These are phyloP conservation scores for Zychaea mexicana DNA, from an alignment of 371 early-diverging fungal species.

Conservation along the genomic window DNA sequence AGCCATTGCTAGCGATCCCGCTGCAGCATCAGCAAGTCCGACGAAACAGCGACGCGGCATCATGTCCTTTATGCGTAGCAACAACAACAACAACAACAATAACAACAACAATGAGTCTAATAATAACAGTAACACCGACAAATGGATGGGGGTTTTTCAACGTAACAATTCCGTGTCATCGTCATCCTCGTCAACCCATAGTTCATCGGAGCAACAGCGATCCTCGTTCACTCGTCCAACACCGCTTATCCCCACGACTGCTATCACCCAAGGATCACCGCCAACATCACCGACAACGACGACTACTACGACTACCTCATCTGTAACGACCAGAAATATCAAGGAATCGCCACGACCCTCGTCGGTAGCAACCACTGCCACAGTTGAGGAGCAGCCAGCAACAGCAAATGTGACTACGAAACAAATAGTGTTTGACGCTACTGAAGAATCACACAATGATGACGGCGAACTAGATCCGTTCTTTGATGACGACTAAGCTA, in stretches of 20 bases:
- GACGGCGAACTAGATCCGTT: background rate
- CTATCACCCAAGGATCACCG: background rate
- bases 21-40: slow-evolving; percentile 1
- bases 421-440: background rate
- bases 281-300: background rate
- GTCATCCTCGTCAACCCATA: background rate
- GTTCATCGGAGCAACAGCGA: background rate
- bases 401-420: background rate
- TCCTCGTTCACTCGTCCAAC: background rate
- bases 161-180: background rate
- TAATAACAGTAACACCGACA: background rate
- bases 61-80: slow-evolving; percentile 34
- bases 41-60: slow-evolving; percentile 22
- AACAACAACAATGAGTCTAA: background rate
- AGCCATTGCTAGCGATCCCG: background rate
- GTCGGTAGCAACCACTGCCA: background rate
- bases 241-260: background rate
- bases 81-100: background rate
- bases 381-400: background rate
- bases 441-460: background rate
- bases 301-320: background rate
- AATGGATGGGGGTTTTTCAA: slow-evolving; percentile 1
- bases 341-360: background rate
- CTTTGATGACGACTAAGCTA: background rate
- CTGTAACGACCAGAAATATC: background rate